Evolutionary conservation across 208 protist genomes (phyloP), one percentile per base, ranked within the genome.

Genomic region (Naegleria fowleri): DNA sequence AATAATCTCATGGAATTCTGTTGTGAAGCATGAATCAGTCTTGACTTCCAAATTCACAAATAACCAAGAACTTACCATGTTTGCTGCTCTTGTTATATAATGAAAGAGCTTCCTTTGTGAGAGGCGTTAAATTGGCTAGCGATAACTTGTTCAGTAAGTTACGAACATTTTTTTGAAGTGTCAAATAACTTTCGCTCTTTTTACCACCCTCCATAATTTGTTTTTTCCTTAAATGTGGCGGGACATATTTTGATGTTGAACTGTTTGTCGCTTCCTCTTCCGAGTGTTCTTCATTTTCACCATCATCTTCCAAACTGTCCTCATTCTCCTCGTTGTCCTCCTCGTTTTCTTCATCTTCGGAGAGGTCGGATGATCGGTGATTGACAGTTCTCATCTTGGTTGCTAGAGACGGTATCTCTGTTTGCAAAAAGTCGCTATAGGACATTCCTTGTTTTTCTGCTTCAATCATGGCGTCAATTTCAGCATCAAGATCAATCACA

Each of bases 1-100:
- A 39, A 89, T 25, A 13, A 89, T 55, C 4, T 89, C 51, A 67
- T 67, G 22, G 25, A 89, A 89, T 67, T 89, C 55, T 67, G 3
- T 67, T 67, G n/a, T n/a, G n/a, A n/a, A n/a, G n/a, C n/a, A n/a
- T n/a, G n/a, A n/a, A n/a, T n/a, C n/a, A n/a, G n/a, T n/a, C n/a
- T n/a, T n/a, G n/a, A n/a, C n/a, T n/a, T n/a, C n/a, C n/a, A n/a
- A n/a, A n/a, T n/a, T n/a, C n/a, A n/a, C n/a, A n/a, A n/a, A n/a
- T n/a, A n/a, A n/a, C n/a, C n/a, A n/a, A 67, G 22, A 15, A 67
- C 55, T 19, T 67, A 67, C 55, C 48, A 67, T 52, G 38, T 25
- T 89, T 89, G 11, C 13, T 41, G 25, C 15, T 67, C 0, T 9
- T 67, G 55, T 89, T 5, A 67, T 89, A 89, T 5, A 89, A 41